A percentile compares a stretch with the other conserved stretches of the same genome.
These are phyloP conservation scores for Physocladia obscura DNA, from an alignment of 192 early-diverging fungal genomes.

Conservation along the genomic window DNA sequence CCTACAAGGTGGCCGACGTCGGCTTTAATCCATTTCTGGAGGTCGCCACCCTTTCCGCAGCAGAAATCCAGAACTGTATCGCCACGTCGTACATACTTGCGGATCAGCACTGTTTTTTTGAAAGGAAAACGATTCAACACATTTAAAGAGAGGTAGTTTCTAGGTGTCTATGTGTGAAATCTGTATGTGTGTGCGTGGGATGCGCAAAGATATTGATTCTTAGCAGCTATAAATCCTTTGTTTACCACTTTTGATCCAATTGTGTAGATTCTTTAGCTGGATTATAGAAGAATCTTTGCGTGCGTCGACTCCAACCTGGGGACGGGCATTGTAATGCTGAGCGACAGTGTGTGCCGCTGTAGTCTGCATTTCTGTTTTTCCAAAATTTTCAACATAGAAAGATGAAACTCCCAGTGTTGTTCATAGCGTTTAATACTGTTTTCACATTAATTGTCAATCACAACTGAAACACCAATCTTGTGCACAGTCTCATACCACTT, in stretches of 20 bases:
- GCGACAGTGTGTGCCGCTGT: conserved; percentile 18
- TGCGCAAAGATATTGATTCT: too few species aligned
- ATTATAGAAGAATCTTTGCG: conserved; percentile 84
- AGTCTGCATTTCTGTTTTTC: neutral
- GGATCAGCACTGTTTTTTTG: conserved; percentile 72
- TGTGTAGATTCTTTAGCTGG: conserved; percentile 88
- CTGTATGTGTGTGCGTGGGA: too few species aligned
- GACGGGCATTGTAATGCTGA: conserved; percentile 63
- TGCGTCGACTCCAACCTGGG: conserved; percentile 70
- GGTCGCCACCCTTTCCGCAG: conserved; percentile 66
- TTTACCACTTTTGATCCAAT: conserved; percentile 85
- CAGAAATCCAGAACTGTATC: conserved; percentile 82
- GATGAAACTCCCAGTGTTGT: too few species aligned
- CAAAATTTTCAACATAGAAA: neutral
- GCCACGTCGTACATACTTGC: conserved; percentile 53
- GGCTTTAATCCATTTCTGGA: conserved; percentile 60
- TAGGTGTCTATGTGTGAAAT: too few species aligned
- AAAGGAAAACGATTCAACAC: neutral
- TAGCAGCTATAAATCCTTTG: too few species aligned
- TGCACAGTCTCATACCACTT: conserved; percentile 89
- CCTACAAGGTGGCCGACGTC: conserved; percentile 74
- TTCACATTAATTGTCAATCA: conserved; percentile 21
- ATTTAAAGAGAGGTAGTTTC: too few species aligned
- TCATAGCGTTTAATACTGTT: too few species aligned
- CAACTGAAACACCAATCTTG: conserved; percentile 54